Base-by-base conservation (phyloP, 139 green algal genomes). In the Tetraselmis striata region DNA sequence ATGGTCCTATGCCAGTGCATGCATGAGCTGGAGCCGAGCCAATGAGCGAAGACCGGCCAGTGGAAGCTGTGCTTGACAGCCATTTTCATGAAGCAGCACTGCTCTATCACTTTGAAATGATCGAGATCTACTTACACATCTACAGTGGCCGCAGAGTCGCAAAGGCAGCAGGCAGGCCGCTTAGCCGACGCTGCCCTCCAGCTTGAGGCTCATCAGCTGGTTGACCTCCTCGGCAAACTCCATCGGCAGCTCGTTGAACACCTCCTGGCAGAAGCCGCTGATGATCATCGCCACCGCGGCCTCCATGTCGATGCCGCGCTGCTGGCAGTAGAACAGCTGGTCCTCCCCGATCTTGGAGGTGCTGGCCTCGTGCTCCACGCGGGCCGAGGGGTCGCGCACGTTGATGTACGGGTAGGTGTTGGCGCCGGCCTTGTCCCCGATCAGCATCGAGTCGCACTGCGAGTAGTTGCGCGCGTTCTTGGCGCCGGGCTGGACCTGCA, bases 351-450 rank as follows among this genome's bases (percentile, higher is more conserved):
- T 99, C 92, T 99, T 99, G 82, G 82, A 93, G 30, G 97, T 99
- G 76, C 81, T 93, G 0, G 97, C 97, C 89, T 99, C 97, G 83
- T 99, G 97, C 92, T 99, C 97, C 32, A 99, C 97, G 1, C 90
- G 84, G 5, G 96, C 94, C 11, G 85, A 91, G 1, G 96, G 95
- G 59, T 99, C 88, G 2, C 94, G 92, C 79, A 99, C 97, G 89
- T 96, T 87, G 81, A 99, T 99, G 94, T 99, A 99, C 0, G 97
- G 97, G 89, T 99, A 99, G 0, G 97, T 99, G 89, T 99, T 99
- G 75, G 97, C 97, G 0, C 86, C 94, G 24, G 97, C 97, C 1
- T 84, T 89, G 90, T 99, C 97, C 0, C 96, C 97, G 79, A 99
- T 99, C n/a, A 99, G 90, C 97, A 99, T 99, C 27, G 92, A 97